Percentiles rank a stretch among this genome's conserved stretches.
phyloP scores from a whole-genome alignment of 1,139 yeast species.

The Yamadazyma diospyri region DNA sequence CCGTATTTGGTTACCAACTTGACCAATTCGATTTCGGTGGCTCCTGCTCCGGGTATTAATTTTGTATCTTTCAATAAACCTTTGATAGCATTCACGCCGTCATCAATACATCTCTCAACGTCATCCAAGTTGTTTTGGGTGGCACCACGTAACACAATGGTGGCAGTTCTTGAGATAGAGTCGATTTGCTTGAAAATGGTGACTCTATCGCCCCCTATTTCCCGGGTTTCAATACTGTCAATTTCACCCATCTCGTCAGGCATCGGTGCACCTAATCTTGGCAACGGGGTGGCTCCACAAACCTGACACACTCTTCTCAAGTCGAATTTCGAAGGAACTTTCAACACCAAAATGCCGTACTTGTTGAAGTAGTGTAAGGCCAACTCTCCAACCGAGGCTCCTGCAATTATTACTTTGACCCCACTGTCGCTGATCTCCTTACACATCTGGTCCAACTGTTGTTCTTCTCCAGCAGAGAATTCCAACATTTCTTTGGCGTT shows the following conservation, averaged over 20 bases:
- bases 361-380: slow-evolving; percentile 92
- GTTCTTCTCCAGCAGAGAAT: slow-evolving; percentile 94
- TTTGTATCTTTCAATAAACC: slow-evolving; percentile 79
- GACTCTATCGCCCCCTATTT: slow-evolving; percentile 97
- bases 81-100: slow-evolving; percentile 90
- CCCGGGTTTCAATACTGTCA: slow-evolving; percentile 85
- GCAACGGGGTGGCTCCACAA: slow-evolving; percentile 95
- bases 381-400: slow-evolving; percentile 87
- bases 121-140: slow-evolving; percentile 94
- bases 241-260: slow-evolving; percentile 91
- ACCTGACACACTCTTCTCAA: slow-evolving; percentile 91
- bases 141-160: slow-evolving; percentile 93
- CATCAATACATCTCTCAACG: slow-evolving; percentile 95
- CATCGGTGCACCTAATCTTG: slow-evolving; percentile 92
- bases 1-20: slow-evolving; percentile 78
- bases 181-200: slow-evolving; percentile 80
- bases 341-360: slow-evolving; percentile 77
- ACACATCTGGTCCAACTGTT: slow-evolving; percentile 82
- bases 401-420: slow-evolving; percentile 84
- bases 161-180: slow-evolving; percentile 74
- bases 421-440: slow-evolving; percentile 84
- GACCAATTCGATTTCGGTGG: slow-evolving; percentile 88
- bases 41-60: slow-evolving; percentile 94
- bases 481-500: slow-evolving; percentile 96
- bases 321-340: slow-evolving; percentile 92